These are phyloP conservation scores for Casuarina cunninghamiana DNA, from an alignment of 306 rosid genomes.

Conservation along the genomic window DNA sequence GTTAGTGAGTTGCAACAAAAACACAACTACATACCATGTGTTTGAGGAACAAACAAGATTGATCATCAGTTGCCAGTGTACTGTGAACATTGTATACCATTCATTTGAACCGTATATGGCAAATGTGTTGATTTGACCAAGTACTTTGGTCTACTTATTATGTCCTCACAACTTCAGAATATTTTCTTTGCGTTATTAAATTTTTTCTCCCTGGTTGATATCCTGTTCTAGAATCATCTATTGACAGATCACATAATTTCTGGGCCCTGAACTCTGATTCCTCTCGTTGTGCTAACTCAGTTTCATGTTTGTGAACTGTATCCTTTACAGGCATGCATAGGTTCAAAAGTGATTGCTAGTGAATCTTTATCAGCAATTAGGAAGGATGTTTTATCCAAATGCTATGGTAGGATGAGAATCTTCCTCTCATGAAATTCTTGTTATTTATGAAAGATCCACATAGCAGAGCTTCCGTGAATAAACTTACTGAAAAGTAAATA, in stretches of 20 bases:
- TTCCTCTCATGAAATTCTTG: not conserved
- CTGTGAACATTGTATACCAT: not conserved
- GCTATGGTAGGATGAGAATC: constrained; percentile 64
- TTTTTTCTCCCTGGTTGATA: not conserved
- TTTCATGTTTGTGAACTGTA: constrained; percentile 9
- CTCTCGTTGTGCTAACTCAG: constrained; percentile 28
- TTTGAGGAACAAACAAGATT: not conserved
- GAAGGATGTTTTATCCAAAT: constrained; percentile 92
- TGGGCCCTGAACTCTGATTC: not conserved
- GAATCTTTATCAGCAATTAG: constrained; percentile 89
- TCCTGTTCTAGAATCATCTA: not conserved
- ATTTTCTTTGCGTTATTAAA: not conserved
- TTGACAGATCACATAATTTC: not conserved
- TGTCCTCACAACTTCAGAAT: not conserved
- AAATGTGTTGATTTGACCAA: not conserved
- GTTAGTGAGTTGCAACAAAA: not conserved
- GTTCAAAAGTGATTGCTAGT: constrained; percentile 84
- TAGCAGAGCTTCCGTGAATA: constrained; percentile 1
- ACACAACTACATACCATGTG: not conserved
- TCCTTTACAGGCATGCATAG: constrained; percentile 77
- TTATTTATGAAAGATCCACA: not conserved
- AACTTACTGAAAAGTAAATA: constrained; percentile 2
- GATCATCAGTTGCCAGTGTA: not conserved
- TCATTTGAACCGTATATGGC: not conserved
- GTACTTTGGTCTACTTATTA: not conserved